A percentile compares a stretch with the other conserved stretches of the same genome.
Evolutionary conservation across 1,139 yeast genomes (phyloP).

Genomic region (Saccharomyces uvarum): DNA sequence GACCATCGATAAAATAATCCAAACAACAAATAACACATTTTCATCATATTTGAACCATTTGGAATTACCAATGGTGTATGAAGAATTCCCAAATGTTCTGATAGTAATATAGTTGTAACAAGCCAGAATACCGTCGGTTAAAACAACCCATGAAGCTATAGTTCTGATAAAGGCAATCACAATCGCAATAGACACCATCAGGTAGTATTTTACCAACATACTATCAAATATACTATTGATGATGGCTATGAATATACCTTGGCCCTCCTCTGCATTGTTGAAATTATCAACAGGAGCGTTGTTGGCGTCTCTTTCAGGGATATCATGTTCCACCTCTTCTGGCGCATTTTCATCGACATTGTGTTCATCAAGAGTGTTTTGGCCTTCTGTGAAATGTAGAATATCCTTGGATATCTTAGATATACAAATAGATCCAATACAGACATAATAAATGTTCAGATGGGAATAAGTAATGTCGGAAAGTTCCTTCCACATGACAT

Average conservation of each 20-base stretch:
- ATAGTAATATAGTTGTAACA: not conserved
- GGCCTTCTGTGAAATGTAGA: not conserved
- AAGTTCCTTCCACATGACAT: constrained; percentile 1
- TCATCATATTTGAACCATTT: not conserved
- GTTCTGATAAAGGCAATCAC: not conserved
- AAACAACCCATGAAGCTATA: not conserved
- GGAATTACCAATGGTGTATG: not conserved
- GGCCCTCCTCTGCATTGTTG: not conserved
- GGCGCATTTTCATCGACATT: not conserved
- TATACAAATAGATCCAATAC: constrained; percentile 20
- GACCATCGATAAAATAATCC: not conserved
- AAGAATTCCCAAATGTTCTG: not conserved
- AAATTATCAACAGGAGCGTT: not conserved
- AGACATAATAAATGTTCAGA: constrained; percentile 18
- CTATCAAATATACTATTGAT: not conserved
- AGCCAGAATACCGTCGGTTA: not conserved
- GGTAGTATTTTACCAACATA: not conserved
- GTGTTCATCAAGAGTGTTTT: not conserved
- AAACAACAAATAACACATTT: not conserved
- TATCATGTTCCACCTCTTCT: not conserved
- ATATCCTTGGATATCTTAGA: constrained; percentile 7
- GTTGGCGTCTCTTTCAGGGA: not conserved
- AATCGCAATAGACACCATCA: not conserved
- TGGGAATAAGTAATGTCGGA: constrained; percentile 10
- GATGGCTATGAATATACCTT: not conserved